Base-by-base conservation (phyloP, 2,329 filamentous ascomycete genomes). In the Penicillium concentricum region DNA sequence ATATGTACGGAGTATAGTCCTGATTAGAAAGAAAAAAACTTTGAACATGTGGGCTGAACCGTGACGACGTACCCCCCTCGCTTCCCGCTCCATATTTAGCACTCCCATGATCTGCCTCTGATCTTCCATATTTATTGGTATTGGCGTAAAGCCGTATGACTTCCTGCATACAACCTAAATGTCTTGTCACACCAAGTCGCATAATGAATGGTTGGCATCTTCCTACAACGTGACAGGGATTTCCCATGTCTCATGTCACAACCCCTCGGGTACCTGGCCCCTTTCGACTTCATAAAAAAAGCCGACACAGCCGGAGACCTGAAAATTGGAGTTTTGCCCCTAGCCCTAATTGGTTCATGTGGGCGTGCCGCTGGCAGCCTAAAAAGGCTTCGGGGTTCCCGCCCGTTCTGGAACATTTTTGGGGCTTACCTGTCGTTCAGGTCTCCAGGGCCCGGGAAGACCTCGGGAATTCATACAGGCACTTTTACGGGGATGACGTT, bases 1-100 rank as follows among this genome's bases (percentile, higher is more conserved):
- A 28, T 8, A 30, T 30, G 10, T 30, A 30, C n/a, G n/a, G n/a
- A n/a, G n/a, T n/a, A n/a, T n/a, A n/a, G n/a, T n/a, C n/a, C n/a
- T n/a, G n/a, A n/a, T 10, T 10, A 30, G 28, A 30, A 8, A 30
- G 26, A 28, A 32, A 13, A 32, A 52, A 46, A 46, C 34, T 52
- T 28, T 52, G 18, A 38, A n/a, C 12, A 15, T 28, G 47, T 50
- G 52, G 51, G 34, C 34, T 46, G 15, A 38, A 49, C 49, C 24
- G 22, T 50, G 45, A 37, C 51, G n/a, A 54, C n/a, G 24, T 54
- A 38, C 41, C 48, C n/a, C 48, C 54, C 54, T 56, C 54, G 54
- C 54, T 46, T 52, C 42, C 42, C 20, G 51, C 15, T 39, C 54
- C 54, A 56, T 46, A 56, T 52, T 56, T 56, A 56, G 54, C 35